Conservation (phyloP, 208 protist genomes). For the Leishmania mexicana region DNA sequence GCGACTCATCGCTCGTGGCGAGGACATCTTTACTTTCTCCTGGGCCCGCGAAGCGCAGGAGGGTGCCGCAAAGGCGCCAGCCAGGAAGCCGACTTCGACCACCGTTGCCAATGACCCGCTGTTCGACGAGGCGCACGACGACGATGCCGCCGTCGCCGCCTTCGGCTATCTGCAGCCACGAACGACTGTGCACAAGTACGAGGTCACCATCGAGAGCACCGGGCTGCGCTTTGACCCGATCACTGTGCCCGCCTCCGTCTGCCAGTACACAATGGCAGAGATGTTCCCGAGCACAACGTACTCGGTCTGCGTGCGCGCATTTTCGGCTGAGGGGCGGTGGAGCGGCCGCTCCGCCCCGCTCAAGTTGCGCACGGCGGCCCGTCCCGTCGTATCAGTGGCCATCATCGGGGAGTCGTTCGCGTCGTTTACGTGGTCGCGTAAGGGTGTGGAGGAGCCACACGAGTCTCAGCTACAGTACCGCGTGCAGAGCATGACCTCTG, state of each 20-base stretch:
- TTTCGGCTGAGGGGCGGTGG: slow-evolving; percentile 75
- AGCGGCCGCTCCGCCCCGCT: slow-evolving; percentile 67
- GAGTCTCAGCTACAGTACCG: slow-evolving; percentile 80
- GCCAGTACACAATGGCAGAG: slow-evolving; percentile 56
- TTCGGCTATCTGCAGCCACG: slow-evolving; percentile 28
- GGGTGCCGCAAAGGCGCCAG: slow-evolving; percentile 10
- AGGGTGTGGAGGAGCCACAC: slow-evolving; percentile 35
- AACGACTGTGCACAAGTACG: slow-evolving; percentile 34
- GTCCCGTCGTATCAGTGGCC: slow-evolving; percentile 50
- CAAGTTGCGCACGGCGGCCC: slow-evolving; percentile 61
- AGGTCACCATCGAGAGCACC: slow-evolving; percentile 25
- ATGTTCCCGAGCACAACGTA: slow-evolving; percentile 76
- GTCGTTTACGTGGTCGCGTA: slow-evolving; percentile 74
- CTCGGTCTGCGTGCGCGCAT: slow-evolving; percentile 66
- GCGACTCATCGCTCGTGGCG: slow-evolving; percentile 59
- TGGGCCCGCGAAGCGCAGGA: slow-evolving; percentile 45
- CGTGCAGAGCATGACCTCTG: slow-evolving; percentile 50
- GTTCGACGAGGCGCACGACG: slow-evolving; percentile 5
- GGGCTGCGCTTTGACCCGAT: slow-evolving; percentile 32
- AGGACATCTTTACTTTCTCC: slow-evolving; percentile 75
- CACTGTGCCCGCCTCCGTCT: slow-evolving; percentile 24
- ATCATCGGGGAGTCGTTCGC: slow-evolving; percentile 82
- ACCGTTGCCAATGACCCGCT: neutral
- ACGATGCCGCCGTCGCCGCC: neutral
- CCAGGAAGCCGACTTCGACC: slow-evolving; percentile 1